Percentiles rank a stretch among this genome's conserved stretches.
Evolutionary conservation across 371 early-diverging fungal genomes (phyloP).

Genomic region (Rhizopus stolonifer): DNA sequence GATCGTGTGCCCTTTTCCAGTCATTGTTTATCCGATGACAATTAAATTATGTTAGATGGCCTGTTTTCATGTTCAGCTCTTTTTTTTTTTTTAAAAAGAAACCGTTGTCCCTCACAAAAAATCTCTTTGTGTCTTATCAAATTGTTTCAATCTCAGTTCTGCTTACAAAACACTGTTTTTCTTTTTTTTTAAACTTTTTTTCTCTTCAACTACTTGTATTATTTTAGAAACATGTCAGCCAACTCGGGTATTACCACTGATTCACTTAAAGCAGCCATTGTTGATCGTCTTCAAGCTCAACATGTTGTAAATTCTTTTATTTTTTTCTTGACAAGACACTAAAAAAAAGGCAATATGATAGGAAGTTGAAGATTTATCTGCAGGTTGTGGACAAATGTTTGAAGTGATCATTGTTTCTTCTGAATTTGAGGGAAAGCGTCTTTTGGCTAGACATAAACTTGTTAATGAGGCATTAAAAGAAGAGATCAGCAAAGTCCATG

Average conservation of each 20-base stretch:
- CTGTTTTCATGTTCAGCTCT: too few relatives aligned
- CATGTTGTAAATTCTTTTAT: constrained; percentile 49
- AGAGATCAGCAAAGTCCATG: constrained; percentile 76
- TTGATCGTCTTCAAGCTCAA: constrained; percentile 53
- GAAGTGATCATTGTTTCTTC: constrained; percentile 74
- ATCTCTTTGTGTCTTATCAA: too few relatives aligned
- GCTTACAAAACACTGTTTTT: too few relatives aligned
- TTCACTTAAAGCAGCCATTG: constrained; percentile 52
- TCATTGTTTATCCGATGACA: too few relatives aligned
- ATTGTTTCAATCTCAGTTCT: too few relatives aligned
- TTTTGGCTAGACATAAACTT: constrained; percentile 73
- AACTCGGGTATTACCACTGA: constrained; percentile 53
- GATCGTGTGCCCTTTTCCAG: too few relatives aligned
- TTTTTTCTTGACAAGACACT: neutral
- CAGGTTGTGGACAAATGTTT: constrained; percentile 82
- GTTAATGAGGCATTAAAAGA: constrained; percentile 79
- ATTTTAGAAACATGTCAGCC: constrained; percentile 12
- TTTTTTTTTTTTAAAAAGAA: too few relatives aligned
- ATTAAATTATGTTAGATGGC: too few relatives aligned
- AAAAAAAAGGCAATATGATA: constrained; percentile 12
- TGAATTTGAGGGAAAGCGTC: constrained; percentile 68
- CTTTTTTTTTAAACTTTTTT: too few relatives aligned
- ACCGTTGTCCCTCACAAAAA: too few relatives aligned
- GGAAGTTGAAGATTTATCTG: constrained; percentile 59
- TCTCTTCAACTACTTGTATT: neutral